Percentiles rank a stretch among this genome's conserved stretches.
Conservation (phyloP, 176 grass and related monocot genomes). For the Musa itinerans region DNA sequence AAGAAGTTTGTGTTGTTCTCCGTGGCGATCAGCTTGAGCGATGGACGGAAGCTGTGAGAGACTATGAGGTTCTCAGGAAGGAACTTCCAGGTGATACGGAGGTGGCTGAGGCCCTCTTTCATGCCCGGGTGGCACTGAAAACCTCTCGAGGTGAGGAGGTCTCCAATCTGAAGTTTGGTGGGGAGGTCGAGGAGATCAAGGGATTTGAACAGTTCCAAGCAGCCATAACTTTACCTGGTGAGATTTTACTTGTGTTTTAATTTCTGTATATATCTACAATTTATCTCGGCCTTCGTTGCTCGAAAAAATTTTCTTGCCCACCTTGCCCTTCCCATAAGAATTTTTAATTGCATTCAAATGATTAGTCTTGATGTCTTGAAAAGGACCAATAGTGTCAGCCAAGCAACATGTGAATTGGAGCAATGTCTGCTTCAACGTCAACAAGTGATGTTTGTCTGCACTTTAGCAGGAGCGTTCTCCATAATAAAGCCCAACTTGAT, state of each 20-base stretch:
- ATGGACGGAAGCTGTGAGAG: constrained; percentile 76
- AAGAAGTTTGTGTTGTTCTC: constrained; percentile 2
- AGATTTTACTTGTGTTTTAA: constrained; percentile 14
- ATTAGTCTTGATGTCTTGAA: too few species aligned
- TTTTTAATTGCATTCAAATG: too few species aligned
- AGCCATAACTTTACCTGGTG: constrained; percentile 81
- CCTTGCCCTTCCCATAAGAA: too few species aligned
- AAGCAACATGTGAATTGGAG: too few species aligned
- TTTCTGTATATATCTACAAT: not conserved
- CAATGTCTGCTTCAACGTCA: too few species aligned
- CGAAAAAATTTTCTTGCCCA: too few species aligned
- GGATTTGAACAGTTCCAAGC: constrained; percentile 76
- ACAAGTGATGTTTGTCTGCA: too few species aligned
- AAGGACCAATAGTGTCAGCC: too few species aligned
- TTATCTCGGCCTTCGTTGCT: not conserved
- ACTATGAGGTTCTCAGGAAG: constrained; percentile 77
- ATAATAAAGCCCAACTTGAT: too few species aligned
- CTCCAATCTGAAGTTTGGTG: constrained; percentile 89
- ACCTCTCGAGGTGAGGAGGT: constrained; percentile 75
- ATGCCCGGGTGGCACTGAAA: constrained; percentile 77
- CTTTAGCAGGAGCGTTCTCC: too few species aligned
- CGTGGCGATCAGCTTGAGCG: constrained; percentile 55
- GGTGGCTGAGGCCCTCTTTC: constrained; percentile 92
- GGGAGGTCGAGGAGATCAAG: constrained; percentile 70
- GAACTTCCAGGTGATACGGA: constrained; percentile 67